Evolutionary conservation across 202 grass and related monocot species (phyloP), one percentile per base, ranked within the genome.

Genomic region (Miscanthus sacchariflorus): DNA sequence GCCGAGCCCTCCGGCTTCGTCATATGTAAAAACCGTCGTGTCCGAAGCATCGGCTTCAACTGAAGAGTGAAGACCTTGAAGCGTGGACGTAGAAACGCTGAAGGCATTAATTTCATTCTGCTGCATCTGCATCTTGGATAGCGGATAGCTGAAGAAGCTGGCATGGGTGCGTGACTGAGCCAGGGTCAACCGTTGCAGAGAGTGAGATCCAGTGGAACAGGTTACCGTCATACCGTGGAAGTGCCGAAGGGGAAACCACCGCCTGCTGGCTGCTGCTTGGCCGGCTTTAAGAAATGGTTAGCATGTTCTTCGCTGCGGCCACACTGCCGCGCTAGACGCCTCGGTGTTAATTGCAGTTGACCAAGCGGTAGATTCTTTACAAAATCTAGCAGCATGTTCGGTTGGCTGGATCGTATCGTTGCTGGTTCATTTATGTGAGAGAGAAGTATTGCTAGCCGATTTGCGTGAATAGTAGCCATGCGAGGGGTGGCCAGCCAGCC

Each of bases 271-370:
- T n/a, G n/a, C n/a, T n/a, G n/a, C n/a, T 33, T 67, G 52, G 15
- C 1, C 13, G 5, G 24, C 21, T 79, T 87, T 79, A 87, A 78
- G 44, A 84, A 87, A 74, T 68, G 80, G 45, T 84, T 74, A 74
- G 0, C 75, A 9, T 43, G 17, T 63, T 77, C 70, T 88, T 88
- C 72, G 0, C 58, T 23, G 81, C 30, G 71, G 90, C 24, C 70
- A 49, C 36, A 19, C 56, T 27, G 23, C 56, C 39, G 66, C 12
- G 48, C 18, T 38, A 25, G 64, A 85, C 77, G 86, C 50, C 3
- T 45, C 13, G 71, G 49, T 85, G 82, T 85, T 88, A 82, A 82
- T 85, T 82, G 72, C 71, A 44, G 82, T 88, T 88, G 86, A 91
- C 82, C 42, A 54, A 72, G 25, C 23, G 76, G 40, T 40, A 12